Base-by-base conservation (phyloP, 1,284 basidiomycete genomes). In the Ustilago sp. region DNA sequence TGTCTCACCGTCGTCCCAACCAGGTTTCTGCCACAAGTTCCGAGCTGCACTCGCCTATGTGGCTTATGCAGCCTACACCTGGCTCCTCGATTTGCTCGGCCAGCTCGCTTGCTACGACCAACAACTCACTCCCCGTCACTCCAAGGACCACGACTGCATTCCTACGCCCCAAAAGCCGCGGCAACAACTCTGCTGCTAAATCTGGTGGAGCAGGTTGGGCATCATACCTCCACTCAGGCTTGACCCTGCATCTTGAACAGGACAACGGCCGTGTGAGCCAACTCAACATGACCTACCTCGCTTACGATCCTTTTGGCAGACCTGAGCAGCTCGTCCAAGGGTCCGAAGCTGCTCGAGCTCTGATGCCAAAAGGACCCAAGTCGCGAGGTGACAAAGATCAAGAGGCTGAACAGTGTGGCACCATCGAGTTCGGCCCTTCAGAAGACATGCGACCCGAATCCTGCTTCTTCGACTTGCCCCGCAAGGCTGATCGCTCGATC, bases 231-330 rank as follows among this genome's bases (percentile, higher is more conserved):
- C 36, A 72, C 12, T 64, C 77, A 12, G 81, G 81, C 12, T 38
- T 83, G 35, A 81, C 71, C 15, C 67, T 83, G 34, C 80, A 82
- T 53, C 59, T 83, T 43, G 80, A 80, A 19, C 69, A 74, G 32
- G 80, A 80, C n/a, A 59, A 64, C 13, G 59, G 68, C 15, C 60
- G 76, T 6, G 48, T 45, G 2, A 43, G 58, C 19, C 74, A 61
- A 38, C 56, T 80, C 62, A 70, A 63, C 38, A 64, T 83, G 68
- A 60, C 56, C 35, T 83, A 83, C 41, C 74, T 81, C 34, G 63
- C 52, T 43, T 83, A 83, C 65, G 81, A 83, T 50, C 81, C 81
- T 2, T 83, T 83, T 28, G 80, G 80, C 32, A 50, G 68, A 43
- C 70, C 76, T 3, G 81, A 83, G 39, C 57, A 69, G 47, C 75